Conservation (phyloP, 257 asterid genomes). For the Striga asiatica region DNA sequence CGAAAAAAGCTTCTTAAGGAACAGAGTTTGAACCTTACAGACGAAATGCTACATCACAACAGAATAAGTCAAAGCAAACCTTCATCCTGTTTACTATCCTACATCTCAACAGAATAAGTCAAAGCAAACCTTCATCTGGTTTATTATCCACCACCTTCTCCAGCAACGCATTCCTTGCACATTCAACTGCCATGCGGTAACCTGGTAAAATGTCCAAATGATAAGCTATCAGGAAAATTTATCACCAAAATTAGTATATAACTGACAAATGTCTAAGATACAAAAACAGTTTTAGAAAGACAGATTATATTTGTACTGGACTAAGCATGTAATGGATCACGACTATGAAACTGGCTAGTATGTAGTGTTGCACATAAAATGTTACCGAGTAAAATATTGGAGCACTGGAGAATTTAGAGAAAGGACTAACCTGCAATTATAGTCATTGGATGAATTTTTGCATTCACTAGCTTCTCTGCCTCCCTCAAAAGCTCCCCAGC, state of each 20-base stretch:
- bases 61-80: slow-evolving; percentile 27
- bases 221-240: neutral
- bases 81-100: slow-evolving; percentile 62
- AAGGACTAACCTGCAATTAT: slow-evolving; percentile 58
- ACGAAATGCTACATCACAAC: neutral
- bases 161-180: slow-evolving; percentile 70
- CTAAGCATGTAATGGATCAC: neutral
- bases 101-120: neutral
- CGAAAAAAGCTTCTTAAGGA: too few relatives aligned
- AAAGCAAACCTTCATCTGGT: slow-evolving; percentile 53
- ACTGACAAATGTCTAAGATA: too few relatives aligned
- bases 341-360: neutral
- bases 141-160: slow-evolving; percentile 86
- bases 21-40: too few relatives aligned
- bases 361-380: neutral
- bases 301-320: too few relatives aligned
- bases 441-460: slow-evolving; percentile 94
- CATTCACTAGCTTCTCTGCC: slow-evolving; percentile 86
- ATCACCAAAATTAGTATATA: neutral
- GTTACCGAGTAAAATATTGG: neutral
- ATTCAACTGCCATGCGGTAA: slow-evolving; percentile 86
- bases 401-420: neutral
- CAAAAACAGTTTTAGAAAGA: too few relatives aligned
- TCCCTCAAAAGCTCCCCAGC: slow-evolving; percentile 98
- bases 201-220: slow-evolving; percentile 29